Base-by-base conservation (phyloP, 2,329 filamentous ascomycete genomes). In the Nemania sp. region DNA sequence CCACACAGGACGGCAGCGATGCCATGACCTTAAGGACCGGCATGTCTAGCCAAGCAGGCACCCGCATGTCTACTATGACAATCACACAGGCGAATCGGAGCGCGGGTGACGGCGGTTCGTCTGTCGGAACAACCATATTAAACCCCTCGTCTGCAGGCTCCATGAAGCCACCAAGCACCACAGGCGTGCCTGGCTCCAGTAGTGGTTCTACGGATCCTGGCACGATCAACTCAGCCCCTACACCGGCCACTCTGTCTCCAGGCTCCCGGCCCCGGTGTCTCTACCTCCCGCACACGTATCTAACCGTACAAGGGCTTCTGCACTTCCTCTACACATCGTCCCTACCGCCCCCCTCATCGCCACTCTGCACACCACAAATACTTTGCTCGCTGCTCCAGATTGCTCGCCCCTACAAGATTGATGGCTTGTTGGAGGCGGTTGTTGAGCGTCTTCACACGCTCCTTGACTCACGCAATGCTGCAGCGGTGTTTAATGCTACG, bases 401-500 rank as follows among this genome's bases (percentile, higher is more conserved):
- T 51, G 90, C 94, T 0, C 86, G 94, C 4, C 93, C 94, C 0
- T 99, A 99, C 70, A 89, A 91, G 60, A 82, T 99, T 41, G 92
- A 97, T 64, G 94, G 94, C 0, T 80, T 99, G 2, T 78, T 97
- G 1, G 94, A 99, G 74, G 91, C 91, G 0, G 90, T 95, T 1
- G 90, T 97, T 8, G 91, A 97, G 71, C 84, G 93, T 6, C 79
- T 99, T 0, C 94, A 99, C 66, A 82, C 89, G 24, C 83, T 95
- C 0, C 82, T 99, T 3, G 94, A 99, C 70, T 94, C 90, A 42
- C 83, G 93, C 41, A 99, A 97, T 63, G 93, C 94, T 0, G 94
- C 94, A 0, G 94, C 94, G 5, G 92, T 99, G 0, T 99, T 99
- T 78, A 99, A 99, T 62, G 94, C 94, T 0, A 94, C 93, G 0